These are phyloP conservation scores for Diaporthe velutina DNA, from an alignment of 2,329 filamentous ascomycete genomes.

Conservation along the genomic window DNA sequence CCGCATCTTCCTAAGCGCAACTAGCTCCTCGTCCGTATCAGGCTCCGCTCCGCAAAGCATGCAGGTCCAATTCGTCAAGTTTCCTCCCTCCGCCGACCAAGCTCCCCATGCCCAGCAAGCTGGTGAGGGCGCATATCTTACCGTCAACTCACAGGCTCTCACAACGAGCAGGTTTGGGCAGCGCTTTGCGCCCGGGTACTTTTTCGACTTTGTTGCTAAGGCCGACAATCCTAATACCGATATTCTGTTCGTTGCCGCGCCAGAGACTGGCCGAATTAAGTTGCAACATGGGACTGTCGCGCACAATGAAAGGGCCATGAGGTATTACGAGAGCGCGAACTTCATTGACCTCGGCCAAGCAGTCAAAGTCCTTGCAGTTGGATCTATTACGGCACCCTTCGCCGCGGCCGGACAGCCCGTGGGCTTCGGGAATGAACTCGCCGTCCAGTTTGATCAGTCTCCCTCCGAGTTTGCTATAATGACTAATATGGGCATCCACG, in stretches of 20 bases:
- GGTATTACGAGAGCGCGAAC: conserved; percentile 83
- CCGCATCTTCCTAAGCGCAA: conserved; percentile 91
- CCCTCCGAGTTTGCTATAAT: conserved; percentile 89
- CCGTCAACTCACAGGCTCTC: conserved; percentile 63
- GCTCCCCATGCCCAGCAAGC: conserved; percentile 46
- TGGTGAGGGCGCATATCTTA: conserved; percentile 56
- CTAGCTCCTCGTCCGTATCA: conserved; percentile 77
- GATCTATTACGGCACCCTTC: conserved; percentile 80
- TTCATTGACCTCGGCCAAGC: conserved; percentile 78
- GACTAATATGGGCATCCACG: conserved; percentile 90
- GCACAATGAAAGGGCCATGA: conserved; percentile 57
- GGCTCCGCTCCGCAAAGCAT: conserved; percentile 87
- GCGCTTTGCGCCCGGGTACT: conserved; percentile 88
- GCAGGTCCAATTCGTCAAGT: conserved; percentile 97
- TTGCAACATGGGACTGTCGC: conserved; percentile 59
- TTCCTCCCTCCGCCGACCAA: conserved; percentile 74
- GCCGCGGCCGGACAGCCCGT: conserved; percentile 75
- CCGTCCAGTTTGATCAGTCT: conserved; percentile 91
- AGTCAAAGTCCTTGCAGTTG: conserved; percentile 81
- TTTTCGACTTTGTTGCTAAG: conserved; percentile 83
- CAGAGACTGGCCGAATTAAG: conserved; percentile 89
- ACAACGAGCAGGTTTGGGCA: conserved; percentile 64
- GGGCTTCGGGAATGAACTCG: conserved; percentile 94
- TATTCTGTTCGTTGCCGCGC: conserved; percentile 84
- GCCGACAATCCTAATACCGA: conserved; percentile 67